Percentiles rank a stretch among this genome's conserved stretches.
Conservation (phyloP, 2,329 filamentous ascomycete genomes). For the Aspergillus brunneoviolaceus region DNA sequence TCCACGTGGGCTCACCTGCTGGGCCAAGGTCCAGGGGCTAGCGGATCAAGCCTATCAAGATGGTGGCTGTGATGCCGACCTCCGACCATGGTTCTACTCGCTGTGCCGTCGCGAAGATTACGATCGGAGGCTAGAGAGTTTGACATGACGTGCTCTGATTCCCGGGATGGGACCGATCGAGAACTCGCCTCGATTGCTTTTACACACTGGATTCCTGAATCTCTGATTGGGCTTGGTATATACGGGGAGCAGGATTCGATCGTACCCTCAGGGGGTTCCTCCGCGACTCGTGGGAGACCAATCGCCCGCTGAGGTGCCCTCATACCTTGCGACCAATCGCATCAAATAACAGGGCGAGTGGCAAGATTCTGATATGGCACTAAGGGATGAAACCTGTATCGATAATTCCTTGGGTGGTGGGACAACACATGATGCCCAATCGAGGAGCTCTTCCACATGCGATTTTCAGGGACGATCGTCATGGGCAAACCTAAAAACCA, state of each 20-base stretch:
- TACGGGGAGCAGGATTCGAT: too few species aligned
- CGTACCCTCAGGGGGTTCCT: too few species aligned
- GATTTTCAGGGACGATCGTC: neutral
- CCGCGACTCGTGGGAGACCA: too few species aligned
- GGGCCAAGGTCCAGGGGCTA: neutral
- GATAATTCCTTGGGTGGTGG: neutral
- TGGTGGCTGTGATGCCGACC: neutral
- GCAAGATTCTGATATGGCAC: too few species aligned
- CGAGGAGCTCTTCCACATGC: neutral
- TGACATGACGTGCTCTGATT: neutral
- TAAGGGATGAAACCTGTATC: neutral
- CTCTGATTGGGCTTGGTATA: too few species aligned
- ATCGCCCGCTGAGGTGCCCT: too few species aligned
- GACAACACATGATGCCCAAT: neutral
- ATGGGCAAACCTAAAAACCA: neutral
- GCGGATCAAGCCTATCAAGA: neutral
- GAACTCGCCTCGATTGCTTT: too few species aligned
- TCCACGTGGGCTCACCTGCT: neutral
- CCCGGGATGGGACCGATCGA: neutral
- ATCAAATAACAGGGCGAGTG: too few species aligned
- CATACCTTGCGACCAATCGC: too few species aligned
- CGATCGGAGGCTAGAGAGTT: neutral
- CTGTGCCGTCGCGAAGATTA: neutral
- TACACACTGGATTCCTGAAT: too few species aligned
- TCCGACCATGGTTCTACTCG: too few species aligned